A percentile compares a stretch with the other conserved stretches of the same genome.
phyloP scores from a whole-genome alignment of 176 grass and related monocot species.

The Lolium perenne region DNA sequence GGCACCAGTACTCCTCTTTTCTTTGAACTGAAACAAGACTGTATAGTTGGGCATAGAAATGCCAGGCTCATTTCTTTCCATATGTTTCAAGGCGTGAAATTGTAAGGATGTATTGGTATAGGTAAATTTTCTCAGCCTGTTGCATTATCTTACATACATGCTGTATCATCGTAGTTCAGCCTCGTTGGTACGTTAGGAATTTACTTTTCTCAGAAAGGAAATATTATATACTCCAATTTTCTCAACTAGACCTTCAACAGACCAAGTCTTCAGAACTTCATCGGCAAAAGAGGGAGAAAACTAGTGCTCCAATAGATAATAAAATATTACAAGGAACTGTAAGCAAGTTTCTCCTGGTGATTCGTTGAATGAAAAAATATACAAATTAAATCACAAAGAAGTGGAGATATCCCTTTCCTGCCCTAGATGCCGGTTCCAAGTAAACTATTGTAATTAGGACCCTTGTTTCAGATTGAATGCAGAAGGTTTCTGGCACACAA shows the following conservation, averaged over 20 bases:
- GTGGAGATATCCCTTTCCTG: neutral
- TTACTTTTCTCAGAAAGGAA: slow-evolving; percentile 10
- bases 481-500: slow-evolving; percentile 32
- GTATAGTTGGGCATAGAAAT: neutral
- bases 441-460: neutral
- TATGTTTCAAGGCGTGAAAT: too few relatives aligned
- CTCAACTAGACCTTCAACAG: slow-evolving; percentile 6
- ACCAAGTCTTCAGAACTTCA: neutral
- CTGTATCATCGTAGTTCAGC: neutral
- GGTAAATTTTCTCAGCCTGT: too few relatives aligned
- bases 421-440: neutral
- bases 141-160: too few relatives aligned
- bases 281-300: neutral
- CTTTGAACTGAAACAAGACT: neutral
- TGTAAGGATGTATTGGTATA: too few relatives aligned
- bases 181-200: slow-evolving; percentile 6
- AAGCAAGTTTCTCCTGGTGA: slow-evolving; percentile 32
- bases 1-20: neutral
- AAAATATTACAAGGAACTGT: slow-evolving; percentile 27
- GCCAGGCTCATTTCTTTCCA: neutral
- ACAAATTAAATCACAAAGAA: neutral
- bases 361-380: slow-evolving; percentile 23
- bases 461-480: slow-evolving; percentile 4
- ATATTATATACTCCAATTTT: too few relatives aligned
- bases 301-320: neutral